Percentiles rank a stretch among this genome's conserved stretches.
Evolutionary conservation across 179 eudicot genomes (phyloP).

Genomic region (Nepenthes alata): DNA sequence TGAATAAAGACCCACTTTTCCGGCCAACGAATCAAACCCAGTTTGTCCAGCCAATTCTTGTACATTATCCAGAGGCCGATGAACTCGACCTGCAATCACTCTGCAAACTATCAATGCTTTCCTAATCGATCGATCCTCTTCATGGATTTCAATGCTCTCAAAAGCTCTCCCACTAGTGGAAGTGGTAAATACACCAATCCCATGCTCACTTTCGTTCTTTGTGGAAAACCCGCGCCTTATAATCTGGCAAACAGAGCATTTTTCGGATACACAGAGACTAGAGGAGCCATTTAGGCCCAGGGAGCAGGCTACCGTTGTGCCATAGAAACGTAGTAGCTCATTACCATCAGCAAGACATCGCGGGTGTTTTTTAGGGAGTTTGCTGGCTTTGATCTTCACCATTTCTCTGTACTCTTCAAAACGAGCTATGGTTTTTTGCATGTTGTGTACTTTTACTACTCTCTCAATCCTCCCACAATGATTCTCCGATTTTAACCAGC

Average conservation of each 20-base stretch:
- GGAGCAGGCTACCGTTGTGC: constrained; percentile 64
- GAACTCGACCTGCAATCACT: constrained; percentile 94
- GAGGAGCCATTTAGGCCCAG: constrained; percentile 66
- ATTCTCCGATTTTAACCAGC: constrained; percentile 64
- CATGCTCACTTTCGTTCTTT: constrained; percentile 41
- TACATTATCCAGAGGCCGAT: constrained; percentile 70
- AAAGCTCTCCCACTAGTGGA: constrained; percentile 89
- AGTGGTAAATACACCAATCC: constrained; percentile 79
- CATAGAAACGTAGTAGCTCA: constrained; percentile 74
- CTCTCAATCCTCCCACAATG: constrained; percentile 62
- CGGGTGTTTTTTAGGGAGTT: constrained; percentile 84
- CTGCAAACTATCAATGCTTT: constrained; percentile 86
- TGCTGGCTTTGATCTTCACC: constrained; percentile 76
- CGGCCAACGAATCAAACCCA: constrained; percentile 92
- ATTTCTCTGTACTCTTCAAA: constrained; percentile 79
- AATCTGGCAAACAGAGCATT: constrained; percentile 69
- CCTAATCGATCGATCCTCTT: constrained; percentile 27
- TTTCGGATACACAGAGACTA: constrained; percentile 55
- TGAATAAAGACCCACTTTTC: constrained; percentile 75
- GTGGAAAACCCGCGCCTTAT: constrained; percentile 68
- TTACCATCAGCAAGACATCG: constrained; percentile 91
- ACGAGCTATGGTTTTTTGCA: constrained; percentile 73
- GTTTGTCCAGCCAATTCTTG: constrained; percentile 70
- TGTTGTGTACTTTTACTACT: constrained; percentile 83
- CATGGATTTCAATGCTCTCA: constrained; percentile 39